Percentiles rank a stretch among this genome's conserved stretches.
phyloP scores from a whole-genome alignment of 2,329 filamentous ascomycete species.

The Neofusicoccum parvum region DNA sequence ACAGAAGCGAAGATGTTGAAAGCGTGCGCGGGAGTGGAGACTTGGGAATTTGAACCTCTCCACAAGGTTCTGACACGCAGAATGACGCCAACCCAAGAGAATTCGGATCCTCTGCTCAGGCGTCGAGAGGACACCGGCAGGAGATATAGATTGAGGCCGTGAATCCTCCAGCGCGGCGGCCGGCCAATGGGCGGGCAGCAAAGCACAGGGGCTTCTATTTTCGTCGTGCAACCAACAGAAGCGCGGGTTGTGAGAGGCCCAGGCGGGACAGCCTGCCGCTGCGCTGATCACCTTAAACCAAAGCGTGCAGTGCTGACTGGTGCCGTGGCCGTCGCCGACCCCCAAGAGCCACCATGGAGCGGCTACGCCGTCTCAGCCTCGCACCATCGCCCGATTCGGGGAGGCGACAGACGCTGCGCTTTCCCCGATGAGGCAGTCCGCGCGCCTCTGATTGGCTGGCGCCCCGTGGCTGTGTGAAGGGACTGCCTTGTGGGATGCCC shows the following conservation, averaged over 20 bases:
- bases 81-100: background rate
- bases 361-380: background rate
- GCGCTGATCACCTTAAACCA: background rate
- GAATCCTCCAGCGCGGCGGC: background rate
- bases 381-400: background rate
- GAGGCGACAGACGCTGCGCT: background rate
- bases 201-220: background rate
- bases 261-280: background rate
- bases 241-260: background rate
- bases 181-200: background rate
- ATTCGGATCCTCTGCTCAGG: background rate
- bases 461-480: conserved; percentile 1
- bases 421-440: background rate
- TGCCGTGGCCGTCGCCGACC: background rate
- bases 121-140: background rate
- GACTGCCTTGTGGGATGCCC: background rate
- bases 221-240: background rate
- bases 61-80: background rate
- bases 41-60: background rate
- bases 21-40: no score
- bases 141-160: background rate
- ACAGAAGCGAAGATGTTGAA: background rate
- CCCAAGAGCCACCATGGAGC: background rate
- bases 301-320: background rate
- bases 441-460: background rate